Conservation (phyloP, 2,329 filamentous ascomycete species). For the Daldinia eschscholtzii region DNA sequence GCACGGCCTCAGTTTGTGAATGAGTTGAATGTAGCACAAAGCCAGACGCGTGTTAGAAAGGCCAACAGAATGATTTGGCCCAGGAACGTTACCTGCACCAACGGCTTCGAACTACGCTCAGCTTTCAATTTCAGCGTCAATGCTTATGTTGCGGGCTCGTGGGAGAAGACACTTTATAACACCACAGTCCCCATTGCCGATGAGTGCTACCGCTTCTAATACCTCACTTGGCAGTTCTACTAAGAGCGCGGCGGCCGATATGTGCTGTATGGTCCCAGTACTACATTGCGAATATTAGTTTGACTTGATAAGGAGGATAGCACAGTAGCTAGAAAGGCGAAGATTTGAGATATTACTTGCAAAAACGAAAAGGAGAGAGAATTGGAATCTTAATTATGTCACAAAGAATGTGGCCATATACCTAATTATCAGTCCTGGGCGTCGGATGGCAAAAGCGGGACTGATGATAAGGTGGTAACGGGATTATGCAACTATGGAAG, state of each 20-base stretch:
- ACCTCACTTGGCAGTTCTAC: not conserved
- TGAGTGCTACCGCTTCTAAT: slow-evolving; percentile 46
- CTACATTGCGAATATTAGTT: slow-evolving; percentile 18
- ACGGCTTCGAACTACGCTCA: slow-evolving; percentile 47
- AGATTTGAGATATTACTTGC: not conserved
- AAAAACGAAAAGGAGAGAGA: not conserved
- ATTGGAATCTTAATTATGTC: slow-evolving; percentile 34
- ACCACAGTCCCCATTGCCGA: slow-evolving; percentile 48
- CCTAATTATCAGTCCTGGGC: slow-evolving; percentile 17
- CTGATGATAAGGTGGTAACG: slow-evolving; percentile 25
- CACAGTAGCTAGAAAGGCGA: slow-evolving; percentile 18
- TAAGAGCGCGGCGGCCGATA: not conserved
- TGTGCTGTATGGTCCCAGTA: not conserved
- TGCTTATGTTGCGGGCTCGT: slow-evolving; percentile 49
- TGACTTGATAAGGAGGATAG: slow-evolving; percentile 7
- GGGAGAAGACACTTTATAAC: slow-evolving; percentile 45
- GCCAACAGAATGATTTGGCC: slow-evolving; percentile 32
- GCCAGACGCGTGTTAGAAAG: slow-evolving; percentile 41
- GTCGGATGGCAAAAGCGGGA: slow-evolving; percentile 21
- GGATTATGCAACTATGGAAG: slow-evolving; percentile 14
- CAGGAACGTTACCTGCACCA: slow-evolving; percentile 43
- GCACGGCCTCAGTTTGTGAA: slow-evolving; percentile 56
- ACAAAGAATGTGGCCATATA: slow-evolving; percentile 31
- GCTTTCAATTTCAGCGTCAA: slow-evolving; percentile 49
- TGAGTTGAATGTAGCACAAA: slow-evolving; percentile 51